Evolutionary conservation across 352 stramenopile genomes (phyloP).

Genomic region (Phytophthora boehmeriae): DNA sequence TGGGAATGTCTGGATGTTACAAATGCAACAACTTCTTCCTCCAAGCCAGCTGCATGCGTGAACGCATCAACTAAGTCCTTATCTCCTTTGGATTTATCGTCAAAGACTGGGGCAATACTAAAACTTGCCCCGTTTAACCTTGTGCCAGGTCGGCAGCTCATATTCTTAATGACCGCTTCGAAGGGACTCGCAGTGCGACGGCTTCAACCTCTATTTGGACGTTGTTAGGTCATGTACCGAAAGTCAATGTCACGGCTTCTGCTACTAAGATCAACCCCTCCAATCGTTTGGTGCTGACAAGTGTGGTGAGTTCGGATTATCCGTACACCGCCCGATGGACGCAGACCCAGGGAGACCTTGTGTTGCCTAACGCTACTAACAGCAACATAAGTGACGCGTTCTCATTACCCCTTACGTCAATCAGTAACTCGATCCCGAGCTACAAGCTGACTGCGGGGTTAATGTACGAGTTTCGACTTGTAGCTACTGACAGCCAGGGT

Average conservation of each 20-base stretch:
- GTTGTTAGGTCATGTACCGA: slow-evolving; percentile 44
- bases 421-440: slow-evolving; percentile 55
- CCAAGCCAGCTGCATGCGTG: slow-evolving; percentile 27
- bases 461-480: slow-evolving; percentile 67
- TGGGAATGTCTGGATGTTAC: slow-evolving; percentile 71
- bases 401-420: slow-evolving; percentile 53
- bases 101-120: slow-evolving; percentile 20
- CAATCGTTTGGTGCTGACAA: slow-evolving; percentile 40
- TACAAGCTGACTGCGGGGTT: slow-evolving; percentile 67
- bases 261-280: slow-evolving; percentile 56
- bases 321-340: slow-evolving; percentile 61
- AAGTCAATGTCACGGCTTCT: slow-evolving; percentile 38
- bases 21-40: slow-evolving; percentile 22
- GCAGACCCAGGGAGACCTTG: slow-evolving; percentile 65
- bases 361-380: slow-evolving; percentile 26
- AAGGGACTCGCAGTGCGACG: slow-evolving; percentile 33
- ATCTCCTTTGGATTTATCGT: slow-evolving; percentile 21
- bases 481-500: slow-evolving; percentile 56
- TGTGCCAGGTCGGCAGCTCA: slow-evolving; percentile 38
- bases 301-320: slow-evolving; percentile 59
- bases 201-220: slow-evolving; percentile 55
- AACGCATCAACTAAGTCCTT: slow-evolving; percentile 5
- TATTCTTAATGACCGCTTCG: slow-evolving; percentile 50
- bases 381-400: slow-evolving; percentile 51
- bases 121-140: slow-evolving; percentile 55